A percentile compares a stretch with the other conserved stretches of the same genome.
Conservation (phyloP, 2,329 filamentous ascomycete species). For the Gaeumannomyces tritici region DNA sequence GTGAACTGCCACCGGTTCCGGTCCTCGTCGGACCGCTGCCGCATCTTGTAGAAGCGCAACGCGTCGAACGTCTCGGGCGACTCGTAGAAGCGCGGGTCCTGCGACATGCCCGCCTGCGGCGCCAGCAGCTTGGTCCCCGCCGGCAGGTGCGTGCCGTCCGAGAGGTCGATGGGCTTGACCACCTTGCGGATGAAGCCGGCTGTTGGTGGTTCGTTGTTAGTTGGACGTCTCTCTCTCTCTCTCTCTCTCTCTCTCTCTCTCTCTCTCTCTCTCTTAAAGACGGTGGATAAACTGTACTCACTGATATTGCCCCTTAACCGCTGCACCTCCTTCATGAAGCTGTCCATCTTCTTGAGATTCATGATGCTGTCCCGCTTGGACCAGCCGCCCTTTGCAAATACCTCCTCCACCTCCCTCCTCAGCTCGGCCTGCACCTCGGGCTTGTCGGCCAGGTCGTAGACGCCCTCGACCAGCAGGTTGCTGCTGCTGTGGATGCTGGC, state of each 20-base stretch:
- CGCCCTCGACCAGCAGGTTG: conserved; percentile 33
- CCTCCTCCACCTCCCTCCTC: conserved; percentile 34
- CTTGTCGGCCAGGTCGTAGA: conserved; percentile 38
- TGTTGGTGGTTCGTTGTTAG: conserved; percentile 7
- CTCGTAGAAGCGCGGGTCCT: conserved; percentile 28
- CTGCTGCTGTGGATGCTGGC: conserved; percentile 36
- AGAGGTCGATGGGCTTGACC: conserved; percentile 32
- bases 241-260: background rate
- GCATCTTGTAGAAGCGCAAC: conserved; percentile 37
- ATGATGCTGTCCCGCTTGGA: conserved; percentile 32
- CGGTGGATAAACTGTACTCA: conserved; percentile 13
- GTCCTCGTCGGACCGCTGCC: conserved; percentile 24
- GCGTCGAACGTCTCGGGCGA: conserved; percentile 35
- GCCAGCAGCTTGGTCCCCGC: conserved; percentile 31
- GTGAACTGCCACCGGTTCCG: conserved; percentile 32
- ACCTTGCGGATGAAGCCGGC: conserved; percentile 36
- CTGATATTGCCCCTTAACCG: conserved; percentile 32
- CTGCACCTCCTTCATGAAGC: conserved; percentile 36
- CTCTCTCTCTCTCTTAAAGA: background rate
- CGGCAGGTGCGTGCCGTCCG: conserved; percentile 32
- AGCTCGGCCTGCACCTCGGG: conserved; percentile 37
- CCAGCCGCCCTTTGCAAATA: conserved; percentile 18
- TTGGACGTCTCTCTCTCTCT: conserved; percentile 10
- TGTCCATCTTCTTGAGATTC: conserved; percentile 33
- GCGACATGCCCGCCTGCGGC: conserved; percentile 29